Base-by-base conservation (phyloP, 352 stramenopile genomes). In the Phytophthora sansomeana region DNA sequence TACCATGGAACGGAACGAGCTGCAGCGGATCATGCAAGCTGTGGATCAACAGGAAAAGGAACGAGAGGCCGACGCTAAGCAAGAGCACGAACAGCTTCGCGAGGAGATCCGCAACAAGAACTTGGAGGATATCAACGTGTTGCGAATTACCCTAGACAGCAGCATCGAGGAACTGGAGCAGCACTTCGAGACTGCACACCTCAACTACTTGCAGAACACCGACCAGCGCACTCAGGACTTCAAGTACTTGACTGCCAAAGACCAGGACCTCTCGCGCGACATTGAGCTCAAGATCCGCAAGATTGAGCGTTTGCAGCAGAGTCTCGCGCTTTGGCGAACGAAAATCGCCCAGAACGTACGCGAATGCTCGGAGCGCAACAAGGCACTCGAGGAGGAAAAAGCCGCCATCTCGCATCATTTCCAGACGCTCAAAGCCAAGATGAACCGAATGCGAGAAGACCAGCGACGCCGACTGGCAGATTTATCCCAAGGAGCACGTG, bases 61-160 rank as follows among this genome's bases (percentile, higher is more conserved):
- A 60, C 80, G 88, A 26, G 84, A 92, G 51, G 82, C 75, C 17
- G 88, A 96, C 38, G 80, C 86, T 0, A 71, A 79, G 13, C 83
- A 93, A 43, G 83, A 94, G 54, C 86, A 94, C 69, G 92, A 98
- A 48, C 91, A 97, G 59, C 72, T 96, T 5, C 83, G 91, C 11
- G 92, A 98, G 61, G 94, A 98, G 65, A 97, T 98, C 56, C 85
- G 91, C 63, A 98, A 98, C 77, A 97, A 96, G 58, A 98, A 98
- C 77, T 62, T 98, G n/a, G 96, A 99, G 62, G 86, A 98, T 47
- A 97, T 98, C 32, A 98, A 98, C 69, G 87, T 97, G 24, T 66
- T 98, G 24, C 79, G 92, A 17, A 97, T 97, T 50, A 96, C 88
- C 7, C 75, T 98, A 2, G 95, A 98, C 69, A 96, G 82, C 59